phyloP scores from a whole-genome alignment of 345 rosid species.

The Salix dunnii region DNA sequence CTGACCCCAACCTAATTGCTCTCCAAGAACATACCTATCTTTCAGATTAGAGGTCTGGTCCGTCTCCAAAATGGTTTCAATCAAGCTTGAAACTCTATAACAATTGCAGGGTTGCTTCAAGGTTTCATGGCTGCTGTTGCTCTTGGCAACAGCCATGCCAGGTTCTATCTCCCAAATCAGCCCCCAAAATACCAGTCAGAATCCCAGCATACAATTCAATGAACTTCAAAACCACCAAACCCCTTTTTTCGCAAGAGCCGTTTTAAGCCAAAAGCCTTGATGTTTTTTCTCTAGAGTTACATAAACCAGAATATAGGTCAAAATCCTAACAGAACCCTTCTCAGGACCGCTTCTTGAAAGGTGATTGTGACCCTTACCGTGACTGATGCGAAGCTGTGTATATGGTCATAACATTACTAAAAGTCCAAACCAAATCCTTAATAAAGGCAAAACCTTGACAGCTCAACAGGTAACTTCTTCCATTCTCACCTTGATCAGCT shows the following conservation, averaged over 20 bases:
- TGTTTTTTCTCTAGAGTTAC: constrained; percentile 3
- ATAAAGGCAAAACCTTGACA: constrained; percentile 4
- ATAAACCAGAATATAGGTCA: constrained; percentile 15
- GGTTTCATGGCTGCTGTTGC: constrained; percentile 35
- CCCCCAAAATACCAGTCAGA: constrained; percentile 6
- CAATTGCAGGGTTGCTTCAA: constrained; percentile 37
- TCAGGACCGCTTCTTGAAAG: constrained; percentile 11
- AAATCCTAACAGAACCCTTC: constrained; percentile 21
- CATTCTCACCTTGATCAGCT: not conserved
- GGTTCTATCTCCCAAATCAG: constrained; percentile 21
- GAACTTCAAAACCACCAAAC: not conserved
- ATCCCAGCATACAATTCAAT: not conserved
- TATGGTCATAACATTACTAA: not conserved
- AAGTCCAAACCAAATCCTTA: not conserved
- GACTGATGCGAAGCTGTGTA: not conserved
- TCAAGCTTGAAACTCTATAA: constrained; percentile 39
- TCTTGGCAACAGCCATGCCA: constrained; percentile 54
- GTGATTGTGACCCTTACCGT: constrained; percentile 6
- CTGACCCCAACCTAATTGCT: constrained; percentile 69
- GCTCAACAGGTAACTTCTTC: not conserved
- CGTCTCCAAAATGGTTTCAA: constrained; percentile 46
- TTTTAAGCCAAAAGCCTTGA: constrained; percentile 6
- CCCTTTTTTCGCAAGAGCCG: not conserved
- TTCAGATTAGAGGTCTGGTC: constrained; percentile 43
- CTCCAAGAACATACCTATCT: constrained; percentile 48